A percentile compares a stretch with the other conserved stretches of the same genome.
These are phyloP conservation scores for Boletus tomentosulus DNA, from an alignment of 768 basidiomycete species.

Conservation along the genomic window DNA sequence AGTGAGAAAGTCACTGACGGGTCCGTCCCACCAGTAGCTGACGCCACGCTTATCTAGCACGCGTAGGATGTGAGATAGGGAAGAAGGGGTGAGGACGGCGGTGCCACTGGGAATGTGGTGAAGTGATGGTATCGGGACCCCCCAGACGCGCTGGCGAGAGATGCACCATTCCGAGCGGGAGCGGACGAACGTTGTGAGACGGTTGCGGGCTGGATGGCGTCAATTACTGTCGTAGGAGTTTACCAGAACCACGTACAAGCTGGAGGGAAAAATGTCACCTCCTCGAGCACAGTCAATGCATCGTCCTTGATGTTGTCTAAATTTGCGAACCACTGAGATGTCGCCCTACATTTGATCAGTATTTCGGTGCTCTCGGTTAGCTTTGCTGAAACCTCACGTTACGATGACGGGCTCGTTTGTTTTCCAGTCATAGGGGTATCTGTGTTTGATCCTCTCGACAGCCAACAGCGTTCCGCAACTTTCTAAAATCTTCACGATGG, in stretches of 20 bases:
- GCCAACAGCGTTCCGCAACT: slow-evolving; percentile 53
- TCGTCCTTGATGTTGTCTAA: slow-evolving; percentile 76
- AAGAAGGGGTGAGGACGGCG: slow-evolving; percentile 59
- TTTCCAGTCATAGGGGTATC: slow-evolving; percentile 97
- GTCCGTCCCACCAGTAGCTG: slow-evolving; percentile 90
- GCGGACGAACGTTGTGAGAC: slow-evolving; percentile 82
- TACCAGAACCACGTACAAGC: slow-evolving; percentile 49
- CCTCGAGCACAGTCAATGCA: slow-evolving; percentile 64
- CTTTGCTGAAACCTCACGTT: slow-evolving; percentile 48
- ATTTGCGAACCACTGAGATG: slow-evolving; percentile 97
- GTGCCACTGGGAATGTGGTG: slow-evolving; percentile 59
- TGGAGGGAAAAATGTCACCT: slow-evolving; percentile 73
- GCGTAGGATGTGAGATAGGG: slow-evolving; percentile 69
- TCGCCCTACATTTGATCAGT: slow-evolving; percentile 52
- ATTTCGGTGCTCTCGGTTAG: neutral
- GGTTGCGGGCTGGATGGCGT: slow-evolving; percentile 61
- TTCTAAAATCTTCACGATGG: slow-evolving; percentile 59
- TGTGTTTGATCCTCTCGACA: slow-evolving; percentile 71
- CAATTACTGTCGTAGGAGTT: neutral
- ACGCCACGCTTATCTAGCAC: slow-evolving; percentile 73
- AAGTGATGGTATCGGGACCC: slow-evolving; percentile 91
- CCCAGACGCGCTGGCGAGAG: slow-evolving; percentile 96
- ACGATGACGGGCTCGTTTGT: slow-evolving; percentile 90
- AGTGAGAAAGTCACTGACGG: slow-evolving; percentile 76
- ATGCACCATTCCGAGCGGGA: slow-evolving; percentile 99